Percentiles rank a stretch among this genome's conserved stretches.
Evolutionary conservation across 2,329 filamentous ascomycete species (phyloP).

Genomic region (Dichotomopilus funicola): DNA sequence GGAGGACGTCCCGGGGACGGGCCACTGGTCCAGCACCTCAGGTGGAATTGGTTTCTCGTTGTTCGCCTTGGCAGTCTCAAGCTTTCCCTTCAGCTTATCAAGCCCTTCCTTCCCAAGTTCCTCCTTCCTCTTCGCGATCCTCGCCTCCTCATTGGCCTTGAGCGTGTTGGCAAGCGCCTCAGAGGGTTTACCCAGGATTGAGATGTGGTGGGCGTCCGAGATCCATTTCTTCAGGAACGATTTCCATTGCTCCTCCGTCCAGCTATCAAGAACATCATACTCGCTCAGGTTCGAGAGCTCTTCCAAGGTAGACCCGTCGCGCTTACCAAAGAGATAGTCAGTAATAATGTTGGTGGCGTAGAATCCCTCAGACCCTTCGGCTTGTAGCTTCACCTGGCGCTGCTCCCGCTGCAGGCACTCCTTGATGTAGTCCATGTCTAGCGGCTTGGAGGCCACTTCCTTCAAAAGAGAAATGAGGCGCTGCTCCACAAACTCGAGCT

Average conservation of each 20-base stretch:
- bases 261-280: slow-evolving; percentile 65
- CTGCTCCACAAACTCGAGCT: slow-evolving; percentile 76
- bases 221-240: slow-evolving; percentile 78
- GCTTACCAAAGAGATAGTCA: slow-evolving; percentile 83
- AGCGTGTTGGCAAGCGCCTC: slow-evolving; percentile 69
- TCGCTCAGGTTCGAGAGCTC: slow-evolving; percentile 51
- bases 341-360: slow-evolving; percentile 83
- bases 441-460: slow-evolving; percentile 69
- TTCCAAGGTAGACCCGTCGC: slow-evolving; percentile 70
- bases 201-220: slow-evolving; percentile 76
- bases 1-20: slow-evolving; percentile 77
- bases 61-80: slow-evolving; percentile 77
- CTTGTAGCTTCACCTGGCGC: slow-evolving; percentile 74
- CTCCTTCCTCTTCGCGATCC: slow-evolving; percentile 71
- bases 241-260: slow-evolving; percentile 81
- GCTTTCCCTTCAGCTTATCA: slow-evolving; percentile 62
- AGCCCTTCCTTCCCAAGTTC: slow-evolving; percentile 77
- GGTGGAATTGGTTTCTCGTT: slow-evolving; percentile 84
- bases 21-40: slow-evolving; percentile 72
- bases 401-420: slow-evolving; percentile 80
- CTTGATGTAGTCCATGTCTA: slow-evolving; percentile 85
- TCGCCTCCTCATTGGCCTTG: slow-evolving; percentile 72
- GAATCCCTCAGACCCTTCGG: slow-evolving; percentile 73
- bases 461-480: slow-evolving; percentile 77
- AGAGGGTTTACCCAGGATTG: slow-evolving; percentile 82